Evolutionary conservation across 2,329 filamentous ascomycete genomes (phyloP).

Genomic region (Sordariomycetes sp.): DNA sequence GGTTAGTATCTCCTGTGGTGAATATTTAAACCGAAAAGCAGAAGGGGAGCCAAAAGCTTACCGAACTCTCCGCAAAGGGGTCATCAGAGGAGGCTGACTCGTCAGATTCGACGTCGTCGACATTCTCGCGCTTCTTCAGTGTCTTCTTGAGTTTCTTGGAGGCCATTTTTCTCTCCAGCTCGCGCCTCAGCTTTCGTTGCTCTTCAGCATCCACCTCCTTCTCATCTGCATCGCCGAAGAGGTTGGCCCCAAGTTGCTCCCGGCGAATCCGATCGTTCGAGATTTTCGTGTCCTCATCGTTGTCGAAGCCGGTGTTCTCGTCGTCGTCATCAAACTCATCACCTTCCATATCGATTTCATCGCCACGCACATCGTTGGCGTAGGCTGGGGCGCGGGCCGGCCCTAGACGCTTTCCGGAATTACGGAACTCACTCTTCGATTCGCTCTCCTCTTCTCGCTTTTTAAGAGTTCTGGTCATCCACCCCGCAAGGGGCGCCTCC

Average conservation of each 20-base stretch:
- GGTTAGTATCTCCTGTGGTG: background rate
- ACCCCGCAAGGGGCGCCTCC: conserved; percentile 1
- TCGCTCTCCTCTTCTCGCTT: conserved; percentile 39
- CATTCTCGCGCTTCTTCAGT: conserved; percentile 74
- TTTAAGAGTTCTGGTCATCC: conserved; percentile 19
- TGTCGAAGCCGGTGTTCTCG: conserved; percentile 60
- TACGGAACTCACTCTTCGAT: conserved; percentile 42
- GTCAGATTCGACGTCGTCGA: conserved; percentile 75
- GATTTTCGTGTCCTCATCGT: conserved; percentile 72
- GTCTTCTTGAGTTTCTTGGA: conserved; percentile 73
- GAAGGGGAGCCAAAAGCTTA: conserved; percentile 11
- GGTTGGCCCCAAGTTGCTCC: conserved; percentile 77
- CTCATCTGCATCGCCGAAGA: conserved; percentile 64
- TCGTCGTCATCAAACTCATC: conserved; percentile 84
- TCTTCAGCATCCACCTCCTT: conserved; percentile 64
- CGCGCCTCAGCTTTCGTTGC: conserved; percentile 57
- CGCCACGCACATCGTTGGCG: conserved; percentile 29
- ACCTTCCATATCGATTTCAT: conserved; percentile 54
- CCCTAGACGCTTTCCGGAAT: background rate
- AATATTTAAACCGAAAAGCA: background rate
- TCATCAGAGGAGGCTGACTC: conserved; percentile 28
- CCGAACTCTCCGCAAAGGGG: conserved; percentile 22
- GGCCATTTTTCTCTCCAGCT: conserved; percentile 56
- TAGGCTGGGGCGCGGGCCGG: conserved; percentile 4
- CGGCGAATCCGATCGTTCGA: conserved; percentile 63